Evolutionary conservation across 345 rosid species (phyloP), one percentile per base, ranked within the genome.

Genomic region (Boechera retrofracta): DNA sequence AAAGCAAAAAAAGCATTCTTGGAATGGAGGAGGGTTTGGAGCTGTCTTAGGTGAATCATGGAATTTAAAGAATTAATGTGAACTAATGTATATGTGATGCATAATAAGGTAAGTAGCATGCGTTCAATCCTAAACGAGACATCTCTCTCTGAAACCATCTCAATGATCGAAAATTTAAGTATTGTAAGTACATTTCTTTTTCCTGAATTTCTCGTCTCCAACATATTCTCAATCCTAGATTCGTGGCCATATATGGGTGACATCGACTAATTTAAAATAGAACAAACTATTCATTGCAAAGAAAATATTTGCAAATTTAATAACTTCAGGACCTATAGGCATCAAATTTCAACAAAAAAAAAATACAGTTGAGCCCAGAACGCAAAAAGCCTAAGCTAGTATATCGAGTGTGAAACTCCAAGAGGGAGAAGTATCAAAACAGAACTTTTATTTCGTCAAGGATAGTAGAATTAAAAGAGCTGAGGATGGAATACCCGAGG

Each of bases 401-500:
- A 32, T 15, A 52, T 33, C 15, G 36, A 49, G 39, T 55, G 16
- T 63, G 16, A 77, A 53, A 63, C 31, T 44, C 45, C 28, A 45
- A 67, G 49, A 35, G 10, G 24, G 32, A 38, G 54, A 64, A 56
- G n/a, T 36, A 72, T 54, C 28, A 48, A 71, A 65, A 44, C 16
- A 66, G 51, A 58, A 48, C 28, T 2, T 75, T 26, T 1, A 52
- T 74, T 29, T 62, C 42, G 6, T 16, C 55, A 16, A 39, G 7
- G 10, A 26, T 13, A 47, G 68, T 69, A 44, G 1, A 64, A 56
- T 1, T 1, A 45, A 45, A 62, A 52, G 64, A 44, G 67, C 58
- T 2, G 9, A 58, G 29, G 13, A 53, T 35, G 4, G 15, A 57
- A 51, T 68, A 86, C 89, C 87, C 67, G 83, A 8, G 80, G 80